phyloP scores from a whole-genome alignment of 495 filamentous ascomycete genomes.

The Apodospora peruviana region DNA sequence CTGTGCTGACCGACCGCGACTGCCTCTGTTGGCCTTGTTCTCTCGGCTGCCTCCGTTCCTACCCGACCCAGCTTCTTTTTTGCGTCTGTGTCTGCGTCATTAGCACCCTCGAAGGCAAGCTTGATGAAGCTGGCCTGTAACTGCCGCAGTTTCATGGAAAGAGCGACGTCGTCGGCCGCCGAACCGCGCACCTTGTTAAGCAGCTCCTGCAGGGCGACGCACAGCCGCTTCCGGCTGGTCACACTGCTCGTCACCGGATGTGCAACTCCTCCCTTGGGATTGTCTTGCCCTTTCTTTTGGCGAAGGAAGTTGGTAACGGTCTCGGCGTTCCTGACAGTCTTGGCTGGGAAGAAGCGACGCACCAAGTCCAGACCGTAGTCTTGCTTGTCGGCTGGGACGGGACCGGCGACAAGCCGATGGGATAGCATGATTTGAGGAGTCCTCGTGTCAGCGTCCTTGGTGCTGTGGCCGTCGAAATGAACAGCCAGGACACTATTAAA shows the following conservation, averaged over 20 bases:
- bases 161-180: neutral
- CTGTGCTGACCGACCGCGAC: too few species aligned
- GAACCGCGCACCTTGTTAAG: neutral
- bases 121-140: too few species aligned
- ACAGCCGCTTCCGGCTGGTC: too few species aligned
- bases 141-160: neutral
- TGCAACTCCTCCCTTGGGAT: neutral
- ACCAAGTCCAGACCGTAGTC: slow-evolving; percentile 80
- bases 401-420: slow-evolving; percentile 70
- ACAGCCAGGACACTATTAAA: slow-evolving; percentile 72
- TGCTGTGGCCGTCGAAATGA: slow-evolving; percentile 68
- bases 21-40: too few species aligned
- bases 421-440: slow-evolving; percentile 66
- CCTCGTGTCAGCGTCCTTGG: slow-evolving; percentile 30
- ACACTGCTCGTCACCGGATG: neutral
- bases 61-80: too few species aligned
- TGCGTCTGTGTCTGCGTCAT: too few species aligned
- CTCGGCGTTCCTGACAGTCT: slow-evolving; percentile 62
- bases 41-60: too few species aligned
- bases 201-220: too few species aligned
- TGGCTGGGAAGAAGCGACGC: slow-evolving; percentile 63
- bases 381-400: slow-evolving; percentile 59
- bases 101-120: too few species aligned
- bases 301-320: slow-evolving; percentile 57
- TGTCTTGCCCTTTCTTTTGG: slow-evolving; percentile 55